phyloP scores from a whole-genome alignment of 768 basidiomycete genomes.

The Cyclocybe aegerita region DNA sequence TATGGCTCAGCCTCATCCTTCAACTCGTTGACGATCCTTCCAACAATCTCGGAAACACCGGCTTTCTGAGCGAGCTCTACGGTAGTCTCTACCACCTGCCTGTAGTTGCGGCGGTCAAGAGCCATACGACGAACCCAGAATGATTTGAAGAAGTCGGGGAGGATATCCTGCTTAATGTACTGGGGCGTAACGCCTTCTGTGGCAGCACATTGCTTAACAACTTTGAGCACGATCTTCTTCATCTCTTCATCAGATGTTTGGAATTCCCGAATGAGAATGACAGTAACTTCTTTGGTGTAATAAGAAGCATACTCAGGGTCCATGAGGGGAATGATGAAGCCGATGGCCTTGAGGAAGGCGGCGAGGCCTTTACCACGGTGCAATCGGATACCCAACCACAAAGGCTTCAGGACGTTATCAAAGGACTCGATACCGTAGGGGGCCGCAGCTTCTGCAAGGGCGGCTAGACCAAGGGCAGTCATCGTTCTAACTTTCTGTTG shows the following conservation, averaged over 20 bases:
- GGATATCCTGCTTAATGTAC: conserved; percentile 96
- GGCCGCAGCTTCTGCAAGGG: conserved; percentile 94
- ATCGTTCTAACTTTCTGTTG: conserved; percentile 97
- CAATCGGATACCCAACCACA: conserved; percentile 92
- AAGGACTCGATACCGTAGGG: conserved; percentile 99
- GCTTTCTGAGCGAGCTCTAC: conserved; percentile 97
- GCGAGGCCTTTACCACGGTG: conserved; percentile 95
- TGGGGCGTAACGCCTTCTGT: conserved; percentile 96
- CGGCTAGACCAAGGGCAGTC: conserved; percentile 90
- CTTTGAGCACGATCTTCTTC: conserved; percentile 99
- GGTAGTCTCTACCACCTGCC: conserved; percentile 97
- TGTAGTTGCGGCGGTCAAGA: conserved; percentile 92
- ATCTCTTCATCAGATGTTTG: conserved; percentile 99
- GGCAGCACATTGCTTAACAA: conserved; percentile 97
- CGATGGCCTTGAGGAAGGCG: conserved; percentile 96
- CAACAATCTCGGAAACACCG: conserved; percentile 95
- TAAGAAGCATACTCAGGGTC: conserved; percentile 99
- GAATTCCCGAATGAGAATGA: conserved; percentile 97
- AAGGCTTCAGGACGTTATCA: conserved; percentile 92
- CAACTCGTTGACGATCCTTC: conserved; percentile 82
- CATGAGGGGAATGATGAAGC: conserved; percentile 99
- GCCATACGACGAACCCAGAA: conserved; percentile 99
- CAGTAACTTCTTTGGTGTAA: conserved; percentile 97
- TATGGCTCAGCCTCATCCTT: conserved; percentile 92
- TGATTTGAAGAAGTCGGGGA: conserved; percentile 98